A percentile compares a stretch with the other conserved stretches of the same genome.
These are phyloP conservation scores for Irpex sp. DNA, from an alignment of 1,284 basidiomycete genomes.

Conservation along the genomic window DNA sequence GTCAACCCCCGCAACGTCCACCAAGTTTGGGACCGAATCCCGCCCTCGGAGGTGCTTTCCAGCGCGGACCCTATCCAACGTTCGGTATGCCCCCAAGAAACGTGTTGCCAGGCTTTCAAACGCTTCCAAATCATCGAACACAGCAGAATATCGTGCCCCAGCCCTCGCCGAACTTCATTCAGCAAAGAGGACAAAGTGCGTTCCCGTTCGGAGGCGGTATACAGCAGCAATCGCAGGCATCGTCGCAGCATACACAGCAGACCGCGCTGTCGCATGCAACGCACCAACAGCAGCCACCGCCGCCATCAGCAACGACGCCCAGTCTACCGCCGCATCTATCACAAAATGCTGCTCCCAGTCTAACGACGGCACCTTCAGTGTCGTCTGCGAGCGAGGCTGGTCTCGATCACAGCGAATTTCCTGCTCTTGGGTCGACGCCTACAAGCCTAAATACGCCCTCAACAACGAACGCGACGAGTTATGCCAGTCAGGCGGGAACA, in stretches of 20 bases:
- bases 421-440: constrained; percentile 66
- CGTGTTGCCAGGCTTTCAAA: constrained; percentile 50
- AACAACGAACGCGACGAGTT: constrained; percentile 52
- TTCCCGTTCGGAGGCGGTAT: constrained; percentile 58
- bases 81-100: constrained; percentile 64
- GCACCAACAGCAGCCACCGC: constrained; percentile 32
- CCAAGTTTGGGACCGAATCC: constrained; percentile 68
- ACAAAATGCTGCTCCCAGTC: constrained; percentile 43
- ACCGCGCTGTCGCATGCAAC: constrained; percentile 24
- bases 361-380: constrained; percentile 48
- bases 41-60: constrained; percentile 54
- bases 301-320: constrained; percentile 44
- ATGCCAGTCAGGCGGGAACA: constrained; percentile 61
- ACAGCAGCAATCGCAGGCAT: constrained; percentile 43
- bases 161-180: constrained; percentile 60
- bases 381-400: constrained; percentile 70
- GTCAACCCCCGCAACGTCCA: constrained; percentile 75
- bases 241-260: constrained; percentile 39
- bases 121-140: constrained; percentile 55
- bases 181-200: constrained; percentile 51
- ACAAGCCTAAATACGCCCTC: constrained; percentile 30
- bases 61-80: constrained; percentile 54
- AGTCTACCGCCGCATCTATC: constrained; percentile 51
- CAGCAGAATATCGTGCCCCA: constrained; percentile 55
- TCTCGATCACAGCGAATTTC: constrained; percentile 85